Evolutionary conservation across 176 grass and related monocot genomes (phyloP), one percentile per base, ranked within the genome.

Genomic region (Oropetium thomaeum): DNA sequence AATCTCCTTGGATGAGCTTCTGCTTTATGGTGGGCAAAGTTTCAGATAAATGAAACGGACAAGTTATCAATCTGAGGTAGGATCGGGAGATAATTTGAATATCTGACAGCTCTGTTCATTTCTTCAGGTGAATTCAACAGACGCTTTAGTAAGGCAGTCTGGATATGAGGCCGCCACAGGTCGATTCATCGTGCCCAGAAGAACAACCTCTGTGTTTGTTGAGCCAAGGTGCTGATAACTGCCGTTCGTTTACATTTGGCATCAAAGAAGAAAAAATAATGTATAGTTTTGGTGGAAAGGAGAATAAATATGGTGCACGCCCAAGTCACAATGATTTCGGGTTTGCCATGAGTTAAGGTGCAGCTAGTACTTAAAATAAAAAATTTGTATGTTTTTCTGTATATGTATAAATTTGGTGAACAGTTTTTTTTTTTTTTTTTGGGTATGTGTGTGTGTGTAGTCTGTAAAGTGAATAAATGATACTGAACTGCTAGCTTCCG

Each of bases 131-230:
- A 87, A 84, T 26, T 97, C 90, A 17, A 75, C 34, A 14, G 94
- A 97, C 67, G 41, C 62, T 77, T 75, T 93, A 70, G 78, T 87
- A 23, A 75, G 78, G 61, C 48, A 85, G 65, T 90, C 90, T 54
- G 30, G 43, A n/a, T 91, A 87, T 52, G 8, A 89, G 28, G 32
- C 43, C 5, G 4, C 45, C 7, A 83, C 55, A 8, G 88, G 94
- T 10, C 40, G 27, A 45, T 93, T 97, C 60, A 87, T 54, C 1
- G 71, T 97, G 60, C 88, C 94, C 9, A 30, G 34, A 71, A 85
- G 90, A 81, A 97, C 90, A 31, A 59, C 71, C 10, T 69, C 81
- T 27, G 86, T 97, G 23, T 97, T 97, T 25, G 83, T 93, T 39
- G 74, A 93, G 81, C 62, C 42, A 32, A 65, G 80, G n/a, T 0